Base-by-base conservation (phyloP, 129 eudicot genomes). In the Centaurea solstitialis region DNA sequence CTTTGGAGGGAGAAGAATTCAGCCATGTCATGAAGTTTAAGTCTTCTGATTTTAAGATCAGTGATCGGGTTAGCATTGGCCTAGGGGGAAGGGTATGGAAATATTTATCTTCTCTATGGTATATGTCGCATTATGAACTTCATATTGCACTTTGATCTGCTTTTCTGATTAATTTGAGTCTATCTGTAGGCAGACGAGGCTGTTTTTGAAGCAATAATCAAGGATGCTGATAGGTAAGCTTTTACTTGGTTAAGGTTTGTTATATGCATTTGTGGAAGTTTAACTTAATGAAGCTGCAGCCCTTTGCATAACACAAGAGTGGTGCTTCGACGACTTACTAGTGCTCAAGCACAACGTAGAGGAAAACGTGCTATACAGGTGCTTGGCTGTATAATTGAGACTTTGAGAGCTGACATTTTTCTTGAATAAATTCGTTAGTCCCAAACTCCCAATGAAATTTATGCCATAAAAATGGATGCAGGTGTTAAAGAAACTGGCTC, bases 341-440 rank as follows among this genome's bases (percentile, higher is more conserved):
- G 91, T 83, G 61, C 83, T 84, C 98, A 89, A 74, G 99, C 99
- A 66, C 97, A 93, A 85, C 94, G 99, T 33, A 93, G 99, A 90
- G 99, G 99, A 72, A 91, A 83, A 70, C 93, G 99, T 40, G 98
- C 99, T 59, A 96, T 96, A 75, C 93, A 96, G 99, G 99, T 94
- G 70, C 9, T 80, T 80, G 24, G 64, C 22, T 75, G 17, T 73
- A 38, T 24, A 4, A 30, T 66, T 68, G 61, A 71, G 24, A 47
- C 4, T 15, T 26, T 68, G 61, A 71, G 24, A 47, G 7, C 9
- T 26, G 65, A 26, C 26, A 18, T 21, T 66, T 78, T 76, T 61
- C 28, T 70, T 61, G 72, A 61, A 72, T 66, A 33, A 41, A 75
- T 17, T 10, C 11, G 7, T 37, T 7, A 8, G 67, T 38, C 80